phyloP scores from a whole-genome alignment of 1,284 basidiomycete species.

The Meira miltonrushii region DNA sequence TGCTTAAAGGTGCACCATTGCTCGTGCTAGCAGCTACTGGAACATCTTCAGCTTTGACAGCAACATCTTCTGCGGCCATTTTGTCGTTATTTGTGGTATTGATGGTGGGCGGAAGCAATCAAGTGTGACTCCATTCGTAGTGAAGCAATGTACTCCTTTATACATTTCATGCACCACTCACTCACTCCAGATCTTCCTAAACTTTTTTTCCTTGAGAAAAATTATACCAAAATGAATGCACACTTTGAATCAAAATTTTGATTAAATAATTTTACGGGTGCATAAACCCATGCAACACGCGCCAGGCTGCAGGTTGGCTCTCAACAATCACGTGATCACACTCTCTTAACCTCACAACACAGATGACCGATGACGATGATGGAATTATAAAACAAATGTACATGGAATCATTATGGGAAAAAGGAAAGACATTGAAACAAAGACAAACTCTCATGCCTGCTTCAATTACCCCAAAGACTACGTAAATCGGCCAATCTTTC shows the following conservation, averaged over 20 bases:
- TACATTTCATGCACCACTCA: too few species aligned
- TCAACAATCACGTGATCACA: too few species aligned
- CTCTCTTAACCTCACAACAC: too few species aligned
- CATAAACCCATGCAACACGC: too few species aligned
- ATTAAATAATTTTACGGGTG: too few species aligned
- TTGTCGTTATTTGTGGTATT: neutral
- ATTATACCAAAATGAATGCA: neutral
- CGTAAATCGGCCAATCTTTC: constrained; percentile 31
- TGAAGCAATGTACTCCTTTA: neutral
- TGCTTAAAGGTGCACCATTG: constrained; percentile 19
- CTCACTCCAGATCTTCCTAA: neutral
- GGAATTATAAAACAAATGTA: neutral
- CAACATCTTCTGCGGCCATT: neutral
- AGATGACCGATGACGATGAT: neutral
- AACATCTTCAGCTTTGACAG: neutral
- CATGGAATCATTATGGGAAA: neutral
- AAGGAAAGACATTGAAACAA: too few species aligned
- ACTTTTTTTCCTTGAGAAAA: neutral
- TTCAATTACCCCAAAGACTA: constrained; percentile 34
- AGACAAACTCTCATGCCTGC: too few species aligned
- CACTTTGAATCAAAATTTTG: neutral
- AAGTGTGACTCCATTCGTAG: too few species aligned
- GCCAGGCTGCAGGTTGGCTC: too few species aligned
- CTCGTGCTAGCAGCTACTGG: neutral
- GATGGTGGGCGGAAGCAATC: neutral